These are phyloP conservation scores for Lactifluus echinatus DNA, from an alignment of 768 basidiomycete species.

Conservation along the genomic window DNA sequence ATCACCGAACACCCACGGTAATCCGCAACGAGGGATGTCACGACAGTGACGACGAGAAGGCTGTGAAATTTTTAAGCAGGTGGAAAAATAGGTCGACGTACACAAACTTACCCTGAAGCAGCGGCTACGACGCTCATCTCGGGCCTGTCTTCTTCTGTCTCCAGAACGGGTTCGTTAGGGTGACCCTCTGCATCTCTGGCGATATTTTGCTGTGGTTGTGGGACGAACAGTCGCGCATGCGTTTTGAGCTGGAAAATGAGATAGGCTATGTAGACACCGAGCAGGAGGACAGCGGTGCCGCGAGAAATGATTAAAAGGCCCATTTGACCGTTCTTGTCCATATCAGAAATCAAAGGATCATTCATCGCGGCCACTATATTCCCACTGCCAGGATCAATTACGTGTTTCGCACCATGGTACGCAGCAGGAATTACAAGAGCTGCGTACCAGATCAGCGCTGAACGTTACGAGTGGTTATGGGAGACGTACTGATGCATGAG, in stretches of 20 bases:
- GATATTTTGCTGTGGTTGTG: not conserved
- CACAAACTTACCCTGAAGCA: conserved; percentile 35
- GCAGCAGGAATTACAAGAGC: conserved; percentile 89
- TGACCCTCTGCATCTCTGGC: not conserved
- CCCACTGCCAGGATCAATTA: not conserved
- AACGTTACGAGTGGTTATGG: not conserved
- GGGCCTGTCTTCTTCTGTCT: conserved; percentile 33
- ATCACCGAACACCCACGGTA: conserved; percentile 46
- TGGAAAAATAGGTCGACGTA: not conserved
- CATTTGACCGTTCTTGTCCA: conserved; percentile 21
- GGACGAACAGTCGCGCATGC: conserved; percentile 55
- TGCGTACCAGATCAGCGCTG: conserved; percentile 16
- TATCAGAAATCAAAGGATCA: conserved; percentile 20
- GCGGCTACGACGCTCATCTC: conserved; percentile 70
- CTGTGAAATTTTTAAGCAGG: conserved; percentile 28
- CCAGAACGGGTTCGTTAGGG: not conserved
- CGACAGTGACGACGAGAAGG: conserved; percentile 63
- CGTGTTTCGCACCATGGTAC: conserved; percentile 45
- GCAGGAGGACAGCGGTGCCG: conserved; percentile 69
- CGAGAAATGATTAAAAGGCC: conserved; percentile 71
- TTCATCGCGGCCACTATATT: conserved; percentile 7
- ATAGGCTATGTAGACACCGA: conserved; percentile 57
- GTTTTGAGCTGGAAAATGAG: conserved; percentile 40
- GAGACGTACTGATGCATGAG: conserved; percentile 65
- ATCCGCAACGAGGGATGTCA: conserved; percentile 87